Conservation (phyloP, 208 protist species). For the Sergeia podlipaevii region DNA sequence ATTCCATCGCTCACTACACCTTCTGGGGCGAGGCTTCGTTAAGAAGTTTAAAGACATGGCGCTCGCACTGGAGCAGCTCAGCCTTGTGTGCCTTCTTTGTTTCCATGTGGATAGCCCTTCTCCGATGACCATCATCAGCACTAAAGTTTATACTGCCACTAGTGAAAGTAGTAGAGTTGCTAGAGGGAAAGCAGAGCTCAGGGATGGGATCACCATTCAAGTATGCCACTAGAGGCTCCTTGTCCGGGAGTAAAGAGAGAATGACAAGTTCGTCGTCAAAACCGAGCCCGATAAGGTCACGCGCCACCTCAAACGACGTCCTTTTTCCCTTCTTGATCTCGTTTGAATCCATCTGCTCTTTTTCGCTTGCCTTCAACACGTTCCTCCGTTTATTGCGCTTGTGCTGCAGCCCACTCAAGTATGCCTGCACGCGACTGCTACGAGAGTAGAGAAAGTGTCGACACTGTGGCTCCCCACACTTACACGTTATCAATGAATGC, state of each 20-base stretch:
- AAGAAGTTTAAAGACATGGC: slow-evolving; percentile 62
- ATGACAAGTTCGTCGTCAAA: slow-evolving; percentile 65
- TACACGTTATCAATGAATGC: slow-evolving; percentile 30
- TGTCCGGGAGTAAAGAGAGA: slow-evolving; percentile 32
- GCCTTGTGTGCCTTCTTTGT: slow-evolving; percentile 24
- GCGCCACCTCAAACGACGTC: slow-evolving; percentile 10
- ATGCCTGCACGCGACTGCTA: slow-evolving; percentile 7
- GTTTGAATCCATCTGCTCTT: too few relatives aligned
- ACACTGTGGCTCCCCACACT: slow-evolving; percentile 41
- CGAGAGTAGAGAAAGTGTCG: slow-evolving; percentile 52
- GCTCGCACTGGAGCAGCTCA: slow-evolving; percentile 46
- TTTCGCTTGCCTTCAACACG: too few relatives aligned
- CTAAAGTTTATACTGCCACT: too few relatives aligned
- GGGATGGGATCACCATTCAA: slow-evolving; percentile 28
- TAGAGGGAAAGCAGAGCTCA: slow-evolving; percentile 8
- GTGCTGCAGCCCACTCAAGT: neutral
- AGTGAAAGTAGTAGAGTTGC: neutral
- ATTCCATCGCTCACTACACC: neutral
- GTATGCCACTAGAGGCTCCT: slow-evolving; percentile 31
- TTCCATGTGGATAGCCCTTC: slow-evolving; percentile 11
- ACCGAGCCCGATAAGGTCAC: slow-evolving; percentile 25
- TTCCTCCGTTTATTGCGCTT: too few relatives aligned
- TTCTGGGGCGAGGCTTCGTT: slow-evolving; percentile 47
- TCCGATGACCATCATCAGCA: too few relatives aligned
- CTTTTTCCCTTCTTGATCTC: neutral